A percentile compares a stretch with the other conserved stretches of the same genome.
phyloP scores from a whole-genome alignment of 1,139 yeast species.

The Yamadazyma oceani region DNA sequence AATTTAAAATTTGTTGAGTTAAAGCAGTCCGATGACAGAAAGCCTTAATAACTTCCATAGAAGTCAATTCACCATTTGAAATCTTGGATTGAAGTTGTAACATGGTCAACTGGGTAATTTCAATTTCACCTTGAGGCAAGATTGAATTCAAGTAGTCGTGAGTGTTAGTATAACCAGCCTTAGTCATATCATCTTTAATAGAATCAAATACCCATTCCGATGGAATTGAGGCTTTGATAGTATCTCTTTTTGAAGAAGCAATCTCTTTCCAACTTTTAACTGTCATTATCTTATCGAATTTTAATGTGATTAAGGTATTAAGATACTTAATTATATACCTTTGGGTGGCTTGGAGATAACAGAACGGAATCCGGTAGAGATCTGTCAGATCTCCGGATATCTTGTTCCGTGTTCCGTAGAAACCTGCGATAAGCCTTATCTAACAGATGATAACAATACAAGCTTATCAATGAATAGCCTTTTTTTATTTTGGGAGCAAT shows the following conservation, averaged over 20 bases:
- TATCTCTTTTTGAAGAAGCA: constrained; percentile 16
- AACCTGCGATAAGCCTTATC: not conserved
- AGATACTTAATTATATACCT: not conserved
- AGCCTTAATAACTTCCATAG: constrained; percentile 7
- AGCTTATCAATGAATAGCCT: too few species aligned
- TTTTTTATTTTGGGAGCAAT: too few species aligned
- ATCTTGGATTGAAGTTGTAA: constrained; percentile 6
- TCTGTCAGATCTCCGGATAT: constrained; percentile 7
- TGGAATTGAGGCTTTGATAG: constrained; percentile 21
- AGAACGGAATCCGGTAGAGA: not conserved
- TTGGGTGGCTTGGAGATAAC: not conserved
- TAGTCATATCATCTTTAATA: constrained; percentile 10
- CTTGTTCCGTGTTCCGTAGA: constrained; percentile 16
- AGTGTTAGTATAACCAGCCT: constrained; percentile 11
- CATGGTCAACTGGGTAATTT: constrained; percentile 16
- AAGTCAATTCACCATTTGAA: constrained; percentile 3
- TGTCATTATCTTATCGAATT: too few species aligned
- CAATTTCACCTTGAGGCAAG: constrained; percentile 18
- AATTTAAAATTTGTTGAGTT: constrained; percentile 43
- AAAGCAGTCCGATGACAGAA: constrained; percentile 33
- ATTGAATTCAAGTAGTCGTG: constrained; percentile 14
- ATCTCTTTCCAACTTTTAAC: constrained; percentile 18
- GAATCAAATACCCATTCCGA: constrained; percentile 19
- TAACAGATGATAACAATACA: too few species aligned
- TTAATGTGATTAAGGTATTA: too few species aligned